Evolutionary conservation across 1,284 basidiomycete species (phyloP).

Genomic region (Ceratobasidium sp.): DNA sequence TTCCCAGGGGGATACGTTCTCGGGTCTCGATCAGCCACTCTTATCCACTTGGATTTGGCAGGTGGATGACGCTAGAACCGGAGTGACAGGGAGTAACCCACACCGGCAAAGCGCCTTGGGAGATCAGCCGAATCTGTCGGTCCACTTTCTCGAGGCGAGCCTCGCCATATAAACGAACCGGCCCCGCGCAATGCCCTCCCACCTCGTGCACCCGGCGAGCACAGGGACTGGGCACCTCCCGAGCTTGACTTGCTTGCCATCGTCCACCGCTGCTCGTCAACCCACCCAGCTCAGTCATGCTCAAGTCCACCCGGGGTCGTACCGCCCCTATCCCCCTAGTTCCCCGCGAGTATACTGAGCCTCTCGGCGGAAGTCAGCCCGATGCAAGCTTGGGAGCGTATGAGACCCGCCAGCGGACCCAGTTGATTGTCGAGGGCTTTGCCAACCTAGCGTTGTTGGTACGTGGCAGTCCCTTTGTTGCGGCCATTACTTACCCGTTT

Average conservation of each 20-base stretch:
- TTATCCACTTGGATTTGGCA: neutral
- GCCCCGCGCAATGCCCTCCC: neutral
- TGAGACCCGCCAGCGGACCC: slow-evolving; percentile 38
- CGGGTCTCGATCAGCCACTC: neutral
- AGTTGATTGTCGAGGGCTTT: slow-evolving; percentile 36
- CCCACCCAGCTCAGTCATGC: neutral
- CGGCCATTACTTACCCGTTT: neutral
- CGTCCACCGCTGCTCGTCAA: neutral
- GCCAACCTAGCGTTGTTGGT: slow-evolving; percentile 32
- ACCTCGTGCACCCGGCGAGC: slow-evolving; percentile 8
- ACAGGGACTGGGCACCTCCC: neutral
- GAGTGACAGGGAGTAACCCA: neutral
- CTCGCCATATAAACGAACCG: neutral
- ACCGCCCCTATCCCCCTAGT: neutral
- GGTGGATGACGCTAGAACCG: too few species aligned
- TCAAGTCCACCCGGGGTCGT: too few species aligned
- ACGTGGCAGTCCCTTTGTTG: neutral
- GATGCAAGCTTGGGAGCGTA: slow-evolving; percentile 31
- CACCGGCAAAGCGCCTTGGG: too few species aligned
- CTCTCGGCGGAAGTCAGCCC: slow-evolving; percentile 5
- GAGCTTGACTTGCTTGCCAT: neutral
- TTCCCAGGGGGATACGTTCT: neutral
- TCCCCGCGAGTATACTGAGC: slow-evolving; percentile 17
- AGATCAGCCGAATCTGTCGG: too few species aligned
- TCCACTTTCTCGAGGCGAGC: too few species aligned